phyloP scores from a whole-genome alignment of 2,329 filamentous ascomycete genomes.

The Colletotrichum endophyticum region DNA sequence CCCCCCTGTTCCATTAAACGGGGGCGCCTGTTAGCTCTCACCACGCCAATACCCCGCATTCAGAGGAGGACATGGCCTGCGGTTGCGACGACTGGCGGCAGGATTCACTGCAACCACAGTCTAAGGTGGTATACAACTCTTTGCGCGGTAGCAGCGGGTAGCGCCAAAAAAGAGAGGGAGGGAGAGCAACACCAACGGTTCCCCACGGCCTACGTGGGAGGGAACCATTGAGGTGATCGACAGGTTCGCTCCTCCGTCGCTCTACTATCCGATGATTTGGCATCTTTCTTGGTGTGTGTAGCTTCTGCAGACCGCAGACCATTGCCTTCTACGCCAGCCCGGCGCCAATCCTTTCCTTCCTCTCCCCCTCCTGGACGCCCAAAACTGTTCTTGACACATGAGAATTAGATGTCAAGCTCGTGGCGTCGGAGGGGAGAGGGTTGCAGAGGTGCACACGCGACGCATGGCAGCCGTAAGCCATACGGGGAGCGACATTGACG shows the following conservation, averaged over 20 bases:
- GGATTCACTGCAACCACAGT: background rate
- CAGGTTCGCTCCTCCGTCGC: background rate
- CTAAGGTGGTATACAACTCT: background rate
- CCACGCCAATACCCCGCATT: background rate
- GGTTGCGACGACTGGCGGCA: background rate
- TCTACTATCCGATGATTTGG: background rate
- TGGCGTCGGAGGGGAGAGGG: background rate
- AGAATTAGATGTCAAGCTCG: background rate
- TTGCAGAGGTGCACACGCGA: background rate
- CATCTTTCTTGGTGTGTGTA: background rate
- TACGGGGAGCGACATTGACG: background rate
- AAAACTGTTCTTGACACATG: background rate
- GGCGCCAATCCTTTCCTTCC: background rate
- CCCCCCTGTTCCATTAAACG: background rate
- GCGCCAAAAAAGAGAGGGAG: background rate
- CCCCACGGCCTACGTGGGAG: background rate
- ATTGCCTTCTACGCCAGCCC: background rate
- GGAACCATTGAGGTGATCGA: background rate
- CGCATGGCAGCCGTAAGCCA: background rate
- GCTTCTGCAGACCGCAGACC: background rate
- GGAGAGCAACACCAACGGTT: background rate
- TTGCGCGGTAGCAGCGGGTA: conserved; percentile 13
- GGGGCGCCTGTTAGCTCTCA: background rate
- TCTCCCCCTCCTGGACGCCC: background rate
- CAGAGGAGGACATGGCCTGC: background rate